These are phyloP conservation scores for Leccinum aurantiacum DNA, from an alignment of 768 basidiomycete genomes.

Conservation along the genomic window DNA sequence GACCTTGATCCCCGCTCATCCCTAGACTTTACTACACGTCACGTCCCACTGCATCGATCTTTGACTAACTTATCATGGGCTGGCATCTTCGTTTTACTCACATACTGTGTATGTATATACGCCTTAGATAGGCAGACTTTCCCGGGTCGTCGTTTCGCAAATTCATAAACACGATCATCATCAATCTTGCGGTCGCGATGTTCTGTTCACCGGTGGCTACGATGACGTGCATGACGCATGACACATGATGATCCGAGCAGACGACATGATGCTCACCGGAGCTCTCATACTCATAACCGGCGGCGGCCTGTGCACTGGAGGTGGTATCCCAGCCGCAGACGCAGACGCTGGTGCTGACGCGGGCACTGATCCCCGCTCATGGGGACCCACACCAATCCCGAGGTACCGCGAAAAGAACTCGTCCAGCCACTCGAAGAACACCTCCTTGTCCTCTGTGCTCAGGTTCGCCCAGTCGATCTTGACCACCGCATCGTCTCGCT, in stretches of 20 bases:
- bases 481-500: conserved; percentile 5
- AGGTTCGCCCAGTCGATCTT: conserved; percentile 71
- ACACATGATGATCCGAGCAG: neutral
- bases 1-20: conserved; percentile 1
- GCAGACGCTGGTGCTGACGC: neutral
- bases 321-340: neutral
- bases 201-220: conserved; percentile 25
- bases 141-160: conserved; percentile 3
- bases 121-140: conserved; percentile 7
- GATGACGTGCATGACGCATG: neutral
- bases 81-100: conserved; percentile 9
- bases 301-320: neutral
- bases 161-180: conserved; percentile 3
- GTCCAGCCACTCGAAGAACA: conserved; percentile 78
- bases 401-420: conserved; percentile 66
- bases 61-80: conserved; percentile 17
- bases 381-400: conserved; percentile 25
- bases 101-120: conserved; percentile 17
- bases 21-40: conserved; percentile 17
- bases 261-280: conserved; percentile 20
- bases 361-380: neutral
- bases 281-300: neutral
- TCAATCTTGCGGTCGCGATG: conserved; percentile 21
- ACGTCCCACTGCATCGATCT: conserved; percentile 10
- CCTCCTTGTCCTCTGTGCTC: conserved; percentile 62